Evolutionary conservation across 2,329 filamentous ascomycete species (phyloP).

Genomic region (Torrubiella hemipterigena): DNA sequence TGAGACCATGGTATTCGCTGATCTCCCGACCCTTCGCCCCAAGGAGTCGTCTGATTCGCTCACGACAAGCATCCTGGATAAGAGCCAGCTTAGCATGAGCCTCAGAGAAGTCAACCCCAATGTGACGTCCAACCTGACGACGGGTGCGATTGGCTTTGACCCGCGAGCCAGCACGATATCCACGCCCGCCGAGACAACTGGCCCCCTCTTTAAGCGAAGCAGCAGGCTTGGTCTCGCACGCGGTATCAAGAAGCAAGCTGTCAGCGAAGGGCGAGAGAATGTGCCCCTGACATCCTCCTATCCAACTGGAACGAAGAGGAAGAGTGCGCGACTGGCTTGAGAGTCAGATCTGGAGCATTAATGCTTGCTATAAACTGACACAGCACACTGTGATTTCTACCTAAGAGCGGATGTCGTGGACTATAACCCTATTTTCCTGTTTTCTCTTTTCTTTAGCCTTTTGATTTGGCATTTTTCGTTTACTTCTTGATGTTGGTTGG

Average conservation of each 20-base stretch:
- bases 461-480: no score
- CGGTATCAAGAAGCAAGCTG: conserved; percentile 21
- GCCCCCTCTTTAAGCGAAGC: conserved; percentile 36
- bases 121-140: conserved; percentile 27
- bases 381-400: no score
- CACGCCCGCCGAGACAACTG: conserved; percentile 26
- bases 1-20: conserved; percentile 28
- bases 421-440: no score
- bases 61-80: conserved; percentile 8
- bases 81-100: conserved; percentile 26
- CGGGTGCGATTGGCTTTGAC: conserved; percentile 26
- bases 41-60: conserved; percentile 14
- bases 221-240: conserved; percentile 15
- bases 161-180: conserved; percentile 28
- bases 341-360: no score
- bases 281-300: conserved; percentile 21
- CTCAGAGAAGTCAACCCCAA: conserved; percentile 46
- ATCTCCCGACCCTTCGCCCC: conserved; percentile 15
- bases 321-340: conserved; percentile 39
- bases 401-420: no score
- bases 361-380: no score
- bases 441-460: no score
- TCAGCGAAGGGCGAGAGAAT: conserved; percentile 42
- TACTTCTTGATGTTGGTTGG: no score
- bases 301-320: conserved; percentile 36